Evolutionary conservation across 2,329 filamentous ascomycete genomes (phyloP).

Genomic region (Aspergillus melleus): DNA sequence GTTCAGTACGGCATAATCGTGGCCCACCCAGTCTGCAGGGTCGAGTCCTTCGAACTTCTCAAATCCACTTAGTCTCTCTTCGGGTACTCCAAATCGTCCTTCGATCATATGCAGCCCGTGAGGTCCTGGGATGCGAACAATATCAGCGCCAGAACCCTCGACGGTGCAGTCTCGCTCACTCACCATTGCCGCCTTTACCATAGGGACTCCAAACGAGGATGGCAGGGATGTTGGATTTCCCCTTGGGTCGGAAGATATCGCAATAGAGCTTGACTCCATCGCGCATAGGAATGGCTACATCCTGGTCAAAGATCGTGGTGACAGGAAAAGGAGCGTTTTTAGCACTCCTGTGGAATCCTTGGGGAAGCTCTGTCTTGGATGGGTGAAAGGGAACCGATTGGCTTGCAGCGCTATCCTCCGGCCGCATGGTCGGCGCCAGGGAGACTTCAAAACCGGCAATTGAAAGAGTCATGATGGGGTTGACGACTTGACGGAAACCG

Average conservation of each 20-base stretch:
- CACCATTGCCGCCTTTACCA: background rate
- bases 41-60: slow-evolving; percentile 48
- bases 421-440: no score
- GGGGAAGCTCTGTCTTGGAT: background rate
- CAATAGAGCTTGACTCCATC: background rate
- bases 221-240: background rate
- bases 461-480: no score
- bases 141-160: no score
- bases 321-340: background rate
- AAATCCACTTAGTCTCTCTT: slow-evolving; percentile 4
- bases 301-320: background rate
- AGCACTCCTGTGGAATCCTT: background rate
- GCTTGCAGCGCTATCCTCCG: no score
- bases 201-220: background rate
- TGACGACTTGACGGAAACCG: no score
- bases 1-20: slow-evolving; percentile 31
- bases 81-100: no score
- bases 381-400: background rate
- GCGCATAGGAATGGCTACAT: background rate
- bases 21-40: slow-evolving; percentile 31
- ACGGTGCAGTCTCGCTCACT: no score
- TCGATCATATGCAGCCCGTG: background rate
- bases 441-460: no score
- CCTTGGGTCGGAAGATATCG: background rate
- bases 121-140: no score